Evolutionary conservation across 228 moss, liverwort and hornwort species (phyloP).

Genomic region (Sphagnum fallax): DNA sequence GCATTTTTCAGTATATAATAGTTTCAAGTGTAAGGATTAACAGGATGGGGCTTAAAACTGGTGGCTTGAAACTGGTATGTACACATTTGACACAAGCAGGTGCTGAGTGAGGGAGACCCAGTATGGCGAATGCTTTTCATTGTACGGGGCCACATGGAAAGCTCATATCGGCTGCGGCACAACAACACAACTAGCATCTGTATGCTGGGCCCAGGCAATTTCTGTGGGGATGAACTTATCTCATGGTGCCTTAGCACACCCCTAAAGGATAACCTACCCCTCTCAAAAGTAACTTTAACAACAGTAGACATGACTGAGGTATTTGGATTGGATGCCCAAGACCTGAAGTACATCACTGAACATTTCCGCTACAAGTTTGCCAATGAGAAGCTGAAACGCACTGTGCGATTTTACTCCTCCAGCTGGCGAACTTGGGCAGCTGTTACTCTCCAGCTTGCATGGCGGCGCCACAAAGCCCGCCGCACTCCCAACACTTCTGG

Average conservation of each 20-base stretch:
- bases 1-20: not conserved
- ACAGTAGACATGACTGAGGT: slow-evolving; percentile 26
- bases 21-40: not conserved
- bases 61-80: too few relatives aligned
- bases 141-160: slow-evolving; percentile 36
- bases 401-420: slow-evolving; percentile 30
- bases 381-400: slow-evolving; percentile 35
- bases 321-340: slow-evolving; percentile 39
- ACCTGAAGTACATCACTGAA: slow-evolving; percentile 40
- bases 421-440: slow-evolving; percentile 53
- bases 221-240: slow-evolving; percentile 47
- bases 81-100: slow-evolving; percentile 8
- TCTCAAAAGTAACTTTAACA: slow-evolving; percentile 34
- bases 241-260: slow-evolving; percentile 45
- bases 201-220: slow-evolving; percentile 33
- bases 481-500: not conserved
- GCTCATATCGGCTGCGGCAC: slow-evolving; percentile 26
- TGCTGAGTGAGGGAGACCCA: slow-evolving; percentile 45
- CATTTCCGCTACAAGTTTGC: slow-evolving; percentile 46
- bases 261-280: slow-evolving; percentile 27
- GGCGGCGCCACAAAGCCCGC: slow-evolving; percentile 32
- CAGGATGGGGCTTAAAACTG: not conserved
- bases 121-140: slow-evolving; percentile 50
- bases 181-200: slow-evolving; percentile 37
- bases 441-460: slow-evolving; percentile 31